Percentiles rank a stretch among this genome's conserved stretches.
Conservation (phyloP, 225 moss, liverwort and hornwort genomes). For the Anthoceros angustus region DNA sequence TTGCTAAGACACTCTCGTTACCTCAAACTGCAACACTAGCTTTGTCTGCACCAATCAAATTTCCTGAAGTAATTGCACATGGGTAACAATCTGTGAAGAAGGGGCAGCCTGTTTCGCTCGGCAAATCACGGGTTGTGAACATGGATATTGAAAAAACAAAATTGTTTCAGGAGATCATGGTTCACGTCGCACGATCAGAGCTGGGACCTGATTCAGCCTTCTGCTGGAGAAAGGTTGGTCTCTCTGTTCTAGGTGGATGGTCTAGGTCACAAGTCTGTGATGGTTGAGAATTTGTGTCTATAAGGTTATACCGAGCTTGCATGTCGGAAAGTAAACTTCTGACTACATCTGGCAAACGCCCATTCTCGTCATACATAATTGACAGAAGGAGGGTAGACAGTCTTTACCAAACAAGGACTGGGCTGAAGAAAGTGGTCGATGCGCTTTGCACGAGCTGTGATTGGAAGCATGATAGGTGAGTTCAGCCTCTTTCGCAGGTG, state of each 20-base stretch:
- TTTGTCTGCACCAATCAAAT: constrained; percentile 13
- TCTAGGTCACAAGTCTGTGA: no score
- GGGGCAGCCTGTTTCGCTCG: no score
- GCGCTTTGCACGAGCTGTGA: constrained; percentile 10
- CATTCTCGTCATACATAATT: no score
- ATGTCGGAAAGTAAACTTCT: no score
- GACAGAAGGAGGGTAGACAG: constrained; percentile 13
- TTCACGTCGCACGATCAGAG: constrained; percentile 11
- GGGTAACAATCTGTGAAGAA: neutral
- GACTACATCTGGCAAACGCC: no score
- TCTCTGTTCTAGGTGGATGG: no score
- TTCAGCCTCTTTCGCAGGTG: neutral
- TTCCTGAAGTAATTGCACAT: constrained; percentile 11
- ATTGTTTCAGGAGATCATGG: constrained; percentile 7
- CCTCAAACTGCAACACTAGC: constrained; percentile 20
- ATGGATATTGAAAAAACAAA: neutral
- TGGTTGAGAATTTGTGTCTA: no score
- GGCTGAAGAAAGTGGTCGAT: constrained; percentile 9
- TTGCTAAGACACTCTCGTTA: constrained; percentile 14
- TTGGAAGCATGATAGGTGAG: constrained; percentile 12
- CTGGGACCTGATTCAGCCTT: constrained; percentile 10
- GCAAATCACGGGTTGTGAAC: neutral
- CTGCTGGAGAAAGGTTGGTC: neutral
- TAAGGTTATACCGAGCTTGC: no score
- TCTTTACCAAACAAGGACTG: constrained; percentile 5